These are phyloP conservation scores for Aureobasidium mangrovei DNA, from an alignment of 2,329 filamentous ascomycete species.

Conservation along the genomic window DNA sequence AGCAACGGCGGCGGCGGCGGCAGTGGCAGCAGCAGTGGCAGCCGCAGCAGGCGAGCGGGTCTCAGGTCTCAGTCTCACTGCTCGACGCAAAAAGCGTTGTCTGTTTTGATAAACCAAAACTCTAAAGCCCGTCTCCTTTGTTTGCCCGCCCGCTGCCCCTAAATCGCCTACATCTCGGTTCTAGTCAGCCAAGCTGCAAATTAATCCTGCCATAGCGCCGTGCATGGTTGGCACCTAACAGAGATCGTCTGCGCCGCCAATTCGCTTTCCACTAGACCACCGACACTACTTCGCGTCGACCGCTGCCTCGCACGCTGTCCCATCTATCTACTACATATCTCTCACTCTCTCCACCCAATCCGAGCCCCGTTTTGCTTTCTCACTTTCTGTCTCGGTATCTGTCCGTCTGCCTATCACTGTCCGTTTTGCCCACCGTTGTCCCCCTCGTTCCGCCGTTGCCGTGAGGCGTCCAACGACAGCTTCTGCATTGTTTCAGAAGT, in stretches of 20 bases:
- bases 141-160: slow-evolving; percentile 4
- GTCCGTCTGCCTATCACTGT: slow-evolving; percentile 2
- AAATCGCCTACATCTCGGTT: slow-evolving; percentile 7
- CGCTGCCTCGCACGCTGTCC: background rate
- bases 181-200: slow-evolving; percentile 9
- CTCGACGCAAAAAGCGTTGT: slow-evolving; percentile 10
- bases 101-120: slow-evolving; percentile 11
- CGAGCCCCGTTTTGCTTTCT: background rate
- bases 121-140: slow-evolving; percentile 7
- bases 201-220: slow-evolving; percentile 5
- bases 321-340: background rate
- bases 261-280: background rate
- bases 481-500: slow-evolving; percentile 13
- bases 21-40: background rate
- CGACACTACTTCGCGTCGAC: background rate
- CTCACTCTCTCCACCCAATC: background rate
- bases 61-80: slow-evolving; percentile 1
- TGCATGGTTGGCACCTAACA: background rate
- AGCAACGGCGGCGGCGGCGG: slow-evolving; percentile 3
- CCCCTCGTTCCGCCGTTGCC: slow-evolving; percentile 5
- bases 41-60: slow-evolving; percentile 4
- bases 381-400: slow-evolving; percentile 5
- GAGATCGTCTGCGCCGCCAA: background rate
- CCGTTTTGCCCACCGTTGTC: background rate
- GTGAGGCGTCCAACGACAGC: slow-evolving; percentile 10